Evolutionary conservation across 306 rosid genomes (phyloP), one percentile per base, ranked within the genome.

Genomic region (Begonia masoniana): DNA sequence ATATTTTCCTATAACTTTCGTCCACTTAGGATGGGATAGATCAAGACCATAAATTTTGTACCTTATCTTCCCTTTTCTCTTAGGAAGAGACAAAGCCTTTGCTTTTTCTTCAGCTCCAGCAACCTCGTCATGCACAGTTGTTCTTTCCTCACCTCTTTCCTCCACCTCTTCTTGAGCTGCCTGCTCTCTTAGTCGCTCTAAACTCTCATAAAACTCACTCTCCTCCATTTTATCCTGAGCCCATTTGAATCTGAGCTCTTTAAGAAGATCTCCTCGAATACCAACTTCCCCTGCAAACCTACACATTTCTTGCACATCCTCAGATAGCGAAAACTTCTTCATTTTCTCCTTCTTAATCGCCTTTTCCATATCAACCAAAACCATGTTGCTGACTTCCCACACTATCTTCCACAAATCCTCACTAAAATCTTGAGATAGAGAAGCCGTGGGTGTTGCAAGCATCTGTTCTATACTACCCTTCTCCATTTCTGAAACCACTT

Each of bases 201-300:
- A 74, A 62, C 71, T 51, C 63, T 75, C 79, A 17, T 78, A 78
- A 62, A 86, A 86, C 13, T 91, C 94, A 13, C 69, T 66, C 23
- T 91, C 92, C 71, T 86, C 96, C 96, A 85, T 81, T 68, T 81
- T 78, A 62, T 91, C 94, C 0, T 83, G 74, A 0, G 97, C 97
- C 96, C 96, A 91, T 69, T 85, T 91, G 75, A 82, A 85, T 64
- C 96, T 78, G 50, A 91, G 69, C 74, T 91, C 97, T 54, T 95
- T 69, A 6, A 86, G 71, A 94, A 91, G 59, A 68, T 75, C 81
- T 21, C 97, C 99, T 0, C 88, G 78, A 45, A 91, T 76, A 0
- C 96, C 96, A 43, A 91, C 73, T 52, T 91, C 96, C 0, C 91
- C 87, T 4, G 97, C 96, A 55, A 91, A 91, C 61, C 96, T 65